Evolutionary conservation across 2,329 filamentous ascomycete genomes (phyloP).

Genomic region (Diaporthe sp.): DNA sequence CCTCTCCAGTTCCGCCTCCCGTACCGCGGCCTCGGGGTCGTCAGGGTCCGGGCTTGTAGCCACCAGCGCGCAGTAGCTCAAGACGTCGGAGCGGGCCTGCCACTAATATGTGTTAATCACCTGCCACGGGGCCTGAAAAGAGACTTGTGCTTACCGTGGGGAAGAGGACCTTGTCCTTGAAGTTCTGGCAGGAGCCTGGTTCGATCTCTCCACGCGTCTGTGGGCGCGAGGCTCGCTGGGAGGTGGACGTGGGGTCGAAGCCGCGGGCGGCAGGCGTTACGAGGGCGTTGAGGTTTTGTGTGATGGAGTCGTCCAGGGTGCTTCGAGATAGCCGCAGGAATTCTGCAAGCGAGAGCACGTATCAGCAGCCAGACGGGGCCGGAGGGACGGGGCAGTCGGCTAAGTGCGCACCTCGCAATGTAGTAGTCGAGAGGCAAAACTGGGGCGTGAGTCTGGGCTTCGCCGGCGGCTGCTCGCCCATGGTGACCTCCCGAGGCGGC

Average conservation of each 20-base stretch:
- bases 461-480: conserved; percentile 61
- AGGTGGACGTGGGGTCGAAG: conserved; percentile 87
- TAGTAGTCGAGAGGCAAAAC: conserved; percentile 82
- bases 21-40: conserved; percentile 81
- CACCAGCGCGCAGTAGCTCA: conserved; percentile 91
- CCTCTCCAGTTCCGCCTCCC: conserved; percentile 78
- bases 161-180: conserved; percentile 85
- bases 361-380: neutral
- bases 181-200: conserved; percentile 73
- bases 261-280: conserved; percentile 78
- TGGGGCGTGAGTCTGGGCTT: conserved; percentile 75
- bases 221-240: conserved; percentile 69
- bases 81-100: conserved; percentile 84
- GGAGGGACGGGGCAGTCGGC: neutral
- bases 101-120: conserved; percentile 60
- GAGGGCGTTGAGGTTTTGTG: conserved; percentile 92
- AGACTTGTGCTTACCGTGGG: conserved; percentile 63
- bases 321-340: conserved; percentile 90
- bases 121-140: neutral
- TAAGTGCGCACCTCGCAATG: conserved; percentile 72
- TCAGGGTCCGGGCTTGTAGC: conserved; percentile 89
- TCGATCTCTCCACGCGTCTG: conserved; percentile 68
- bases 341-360: conserved; percentile 66
- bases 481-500: conserved; percentile 51
- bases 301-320: conserved; percentile 92